Conservation (phyloP, 2,329 filamentous ascomycete genomes). For the Mycosphaerella sp. region DNA sequence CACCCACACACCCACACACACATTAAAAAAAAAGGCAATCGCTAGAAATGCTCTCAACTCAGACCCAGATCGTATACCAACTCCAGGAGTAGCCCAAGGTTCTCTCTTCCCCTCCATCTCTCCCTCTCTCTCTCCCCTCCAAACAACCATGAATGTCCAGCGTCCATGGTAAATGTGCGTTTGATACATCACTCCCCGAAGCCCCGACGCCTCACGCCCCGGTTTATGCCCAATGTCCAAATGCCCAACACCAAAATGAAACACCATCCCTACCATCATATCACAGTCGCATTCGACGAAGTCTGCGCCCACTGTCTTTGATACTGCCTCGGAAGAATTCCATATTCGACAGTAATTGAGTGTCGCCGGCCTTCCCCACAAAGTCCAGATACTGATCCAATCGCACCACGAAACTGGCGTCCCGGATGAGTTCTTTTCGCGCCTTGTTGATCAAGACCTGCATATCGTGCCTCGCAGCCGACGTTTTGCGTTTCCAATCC, state of each 20-base stretch:
- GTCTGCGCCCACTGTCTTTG: conserved; percentile 6
- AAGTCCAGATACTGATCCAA: conserved; percentile 17
- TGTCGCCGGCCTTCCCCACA: conserved; percentile 7
- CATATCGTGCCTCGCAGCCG: conserved; percentile 18
- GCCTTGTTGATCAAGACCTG: conserved; percentile 12
- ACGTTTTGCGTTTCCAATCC: conserved; percentile 21
- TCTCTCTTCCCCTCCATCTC: too few species aligned
- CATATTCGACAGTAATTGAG: conserved; percentile 3
- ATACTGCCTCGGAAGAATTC: conserved; percentile 11
- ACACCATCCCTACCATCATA: neutral
- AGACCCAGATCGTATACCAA: too few species aligned
- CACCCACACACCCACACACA: too few species aligned
- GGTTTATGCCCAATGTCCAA: neutral
- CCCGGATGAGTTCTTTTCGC: conserved; percentile 8
- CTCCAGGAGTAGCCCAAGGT: too few species aligned
- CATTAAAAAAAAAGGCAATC: too few species aligned
- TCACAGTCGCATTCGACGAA: conserved; percentile 9
- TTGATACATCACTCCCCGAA: too few species aligned
- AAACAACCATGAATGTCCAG: too few species aligned
- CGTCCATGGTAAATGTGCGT: too few species aligned
- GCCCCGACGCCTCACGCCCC: too few species aligned
- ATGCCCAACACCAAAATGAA: neutral
- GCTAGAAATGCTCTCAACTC: too few species aligned
- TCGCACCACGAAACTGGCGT: conserved; percentile 8
- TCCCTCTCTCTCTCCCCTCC: too few species aligned